Evolutionary conservation across 345 rosid genomes (phyloP).

Genomic region (Excoecaria agallocha): DNA sequence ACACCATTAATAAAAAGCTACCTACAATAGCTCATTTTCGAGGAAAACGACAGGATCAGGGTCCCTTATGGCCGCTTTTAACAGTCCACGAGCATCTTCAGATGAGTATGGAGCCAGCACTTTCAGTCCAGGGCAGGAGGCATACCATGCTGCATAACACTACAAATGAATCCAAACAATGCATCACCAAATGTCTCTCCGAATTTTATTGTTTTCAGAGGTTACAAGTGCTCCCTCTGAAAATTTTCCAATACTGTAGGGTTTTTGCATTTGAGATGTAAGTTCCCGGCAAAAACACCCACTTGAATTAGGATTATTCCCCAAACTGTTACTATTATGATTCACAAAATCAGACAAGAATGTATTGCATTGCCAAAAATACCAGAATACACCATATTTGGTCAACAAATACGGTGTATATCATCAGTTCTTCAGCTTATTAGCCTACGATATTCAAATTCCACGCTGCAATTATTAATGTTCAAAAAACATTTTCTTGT

Average conservation of each 20-base stretch:
- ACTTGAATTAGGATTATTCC: neutral
- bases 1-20: slow-evolving; percentile 14
- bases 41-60: slow-evolving; percentile 96
- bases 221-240: neutral
- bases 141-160: slow-evolving; percentile 97
- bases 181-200: slow-evolving; percentile 2
- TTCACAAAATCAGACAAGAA: neutral
- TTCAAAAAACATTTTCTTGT: neutral
- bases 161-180: slow-evolving; percentile 29
- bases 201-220: neutral
- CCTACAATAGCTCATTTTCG: slow-evolving; percentile 91
- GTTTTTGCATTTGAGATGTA: neutral
- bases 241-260: neutral
- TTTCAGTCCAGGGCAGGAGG: slow-evolving; percentile 82
- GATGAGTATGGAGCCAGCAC: slow-evolving; percentile 78
- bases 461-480: neutral
- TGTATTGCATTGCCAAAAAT: neutral
- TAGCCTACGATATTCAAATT: neutral
- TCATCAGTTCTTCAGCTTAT: neutral
- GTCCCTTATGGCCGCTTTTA: slow-evolving; percentile 95
- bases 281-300: neutral
- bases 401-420: neutral
- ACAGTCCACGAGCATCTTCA: slow-evolving; percentile 88
- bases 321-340: neutral
- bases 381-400: neutral